Evolutionary conservation across 2,329 filamentous ascomycete genomes (phyloP), one percentile per base, ranked within the genome.

Genomic region (Botryosphaeria dothidea): DNA sequence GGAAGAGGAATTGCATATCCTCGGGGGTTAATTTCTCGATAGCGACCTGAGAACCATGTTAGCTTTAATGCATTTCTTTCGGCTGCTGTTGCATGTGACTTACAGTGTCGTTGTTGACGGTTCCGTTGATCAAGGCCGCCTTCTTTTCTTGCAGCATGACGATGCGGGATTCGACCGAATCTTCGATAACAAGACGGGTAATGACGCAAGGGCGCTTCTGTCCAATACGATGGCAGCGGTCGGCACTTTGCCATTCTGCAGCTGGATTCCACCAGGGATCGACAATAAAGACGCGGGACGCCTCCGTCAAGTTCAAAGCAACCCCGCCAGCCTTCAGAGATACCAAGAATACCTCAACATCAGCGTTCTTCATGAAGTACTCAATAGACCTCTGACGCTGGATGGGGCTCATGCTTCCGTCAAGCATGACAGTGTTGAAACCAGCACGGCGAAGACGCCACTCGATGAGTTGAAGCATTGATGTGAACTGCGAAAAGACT

Each of bases 181-280:
- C 95, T 76, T 99, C 94, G 67, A 99, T 97, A 74, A 93, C 96
- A 11, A 99, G 86, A 29, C 95, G 89, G 1, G 93, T 98, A 71
- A 99, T 96, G 38, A 92, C 92, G 75, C 95, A 98, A 29, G 94
- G 94, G 7, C 95, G 90, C 52, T 89, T 92, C 81, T 99, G 95
- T 34, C 95, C 95, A 70, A 98, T 99, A 64, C 95, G 93, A 79
- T 98, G 95, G 70, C 82, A 84, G 56, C 82, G 81, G 68, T 99
- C 95, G 2, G 95, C 95, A 67, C 91, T 95, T 79, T 99, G 95
- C 95, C 95, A 99, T 80, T 99, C 95, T 0, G 94, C 94, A n/a
- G 93, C 93, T n/a, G 95, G 95, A 71, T 98, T 98, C 95, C 95
- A 99, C 95, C 95, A 98, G 70, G 95, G 95, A 73, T 99, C 95